Evolutionary conservation across 2,329 filamentous ascomycete genomes (phyloP).

Genomic region (Talaromyces funiculosus): DNA sequence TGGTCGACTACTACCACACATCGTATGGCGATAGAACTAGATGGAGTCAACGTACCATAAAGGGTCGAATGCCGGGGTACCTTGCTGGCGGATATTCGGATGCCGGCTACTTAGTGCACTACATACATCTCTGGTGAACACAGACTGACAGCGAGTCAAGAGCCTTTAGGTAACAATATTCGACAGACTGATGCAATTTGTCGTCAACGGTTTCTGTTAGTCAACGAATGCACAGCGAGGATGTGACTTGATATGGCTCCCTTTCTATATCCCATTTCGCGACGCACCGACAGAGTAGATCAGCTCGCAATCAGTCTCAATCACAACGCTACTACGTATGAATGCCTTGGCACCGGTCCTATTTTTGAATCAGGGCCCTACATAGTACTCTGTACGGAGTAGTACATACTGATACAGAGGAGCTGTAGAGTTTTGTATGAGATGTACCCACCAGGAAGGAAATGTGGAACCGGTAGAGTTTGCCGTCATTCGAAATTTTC

Average conservation of each 20-base stretch:
- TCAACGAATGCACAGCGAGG: slow-evolving; percentile 3
- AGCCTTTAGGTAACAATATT: not conserved
- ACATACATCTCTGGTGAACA: not conserved
- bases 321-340: not conserved
- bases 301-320: not conserved
- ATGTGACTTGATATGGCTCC: not conserved
- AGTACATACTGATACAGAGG: no score
- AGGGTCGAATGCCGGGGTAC: not conserved
- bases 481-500: not conserved
- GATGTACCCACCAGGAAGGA: not conserved
- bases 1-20: not conserved
- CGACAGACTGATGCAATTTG: slow-evolving; percentile 7
- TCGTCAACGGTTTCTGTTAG: slow-evolving; percentile 13
- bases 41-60: no score
- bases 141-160: not conserved
- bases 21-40: no score
- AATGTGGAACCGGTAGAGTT: not conserved
- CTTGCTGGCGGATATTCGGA: not conserved
- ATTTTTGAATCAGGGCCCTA: no score
- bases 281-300: not conserved
- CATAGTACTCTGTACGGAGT: no score
- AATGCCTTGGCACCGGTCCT: not conserved
- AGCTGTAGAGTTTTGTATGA: not conserved
- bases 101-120: not conserved
- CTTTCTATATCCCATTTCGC: not conserved